Evolutionary conservation across 2,329 filamentous ascomycete genomes (phyloP).

Genomic region (Trichoderma breve): DNA sequence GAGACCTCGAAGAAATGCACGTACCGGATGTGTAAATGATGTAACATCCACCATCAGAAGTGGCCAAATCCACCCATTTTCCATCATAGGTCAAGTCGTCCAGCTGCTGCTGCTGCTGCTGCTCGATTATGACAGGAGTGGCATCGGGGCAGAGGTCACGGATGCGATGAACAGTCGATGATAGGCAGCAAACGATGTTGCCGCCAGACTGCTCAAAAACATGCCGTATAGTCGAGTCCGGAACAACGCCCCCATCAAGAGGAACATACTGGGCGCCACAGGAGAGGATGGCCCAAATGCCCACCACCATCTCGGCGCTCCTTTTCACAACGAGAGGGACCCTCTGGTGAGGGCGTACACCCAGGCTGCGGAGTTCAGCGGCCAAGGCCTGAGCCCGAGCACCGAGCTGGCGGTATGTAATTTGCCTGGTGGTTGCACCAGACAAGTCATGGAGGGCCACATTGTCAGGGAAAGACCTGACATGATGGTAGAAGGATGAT

Average conservation of each 20-base stretch:
- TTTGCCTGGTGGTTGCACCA: slow-evolving; percentile 27
- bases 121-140: slow-evolving; percentile 32
- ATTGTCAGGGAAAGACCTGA: slow-evolving; percentile 35
- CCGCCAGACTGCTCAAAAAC: slow-evolving; percentile 49
- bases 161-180: slow-evolving; percentile 37
- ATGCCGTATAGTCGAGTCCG: slow-evolving; percentile 47
- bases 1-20: slow-evolving; percentile 11
- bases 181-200: slow-evolving; percentile 47
- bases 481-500: slow-evolving; percentile 40
- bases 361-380: slow-evolving; percentile 37
- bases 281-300: slow-evolving; percentile 55
- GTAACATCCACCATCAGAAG: slow-evolving; percentile 42
- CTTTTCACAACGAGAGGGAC: slow-evolving; percentile 56
- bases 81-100: slow-evolving; percentile 9
- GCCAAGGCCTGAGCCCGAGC: slow-evolving; percentile 42
- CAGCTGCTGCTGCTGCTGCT: slow-evolving; percentile 23
- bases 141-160: slow-evolving; percentile 27
- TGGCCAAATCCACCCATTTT: slow-evolving; percentile 34
- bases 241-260: slow-evolving; percentile 54
- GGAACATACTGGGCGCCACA: slow-evolving; percentile 60
- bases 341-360: slow-evolving; percentile 44
- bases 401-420: slow-evolving; percentile 48
- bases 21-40: slow-evolving; percentile 55
- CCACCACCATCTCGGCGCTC: slow-evolving; percentile 56
- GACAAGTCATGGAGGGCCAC: slow-evolving; percentile 41